Evolutionary conservation across 2,329 filamentous ascomycete species (phyloP).

Genomic region (Monosporascus sp.): DNA sequence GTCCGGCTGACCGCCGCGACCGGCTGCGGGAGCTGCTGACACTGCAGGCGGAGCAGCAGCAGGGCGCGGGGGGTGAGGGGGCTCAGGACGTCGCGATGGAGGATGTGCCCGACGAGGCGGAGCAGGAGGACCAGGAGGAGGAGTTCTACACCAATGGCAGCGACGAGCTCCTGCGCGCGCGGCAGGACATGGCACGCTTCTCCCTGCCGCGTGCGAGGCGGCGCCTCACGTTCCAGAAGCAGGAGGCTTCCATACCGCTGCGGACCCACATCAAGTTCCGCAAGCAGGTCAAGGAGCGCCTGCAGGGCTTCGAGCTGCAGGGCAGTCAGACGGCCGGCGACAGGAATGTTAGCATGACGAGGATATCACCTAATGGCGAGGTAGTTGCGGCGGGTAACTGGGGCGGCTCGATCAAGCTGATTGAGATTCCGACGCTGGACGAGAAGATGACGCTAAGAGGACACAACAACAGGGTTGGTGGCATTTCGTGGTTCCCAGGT

Average conservation of each 20-base stretch:
- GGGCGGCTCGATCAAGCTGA: constrained; percentile 81
- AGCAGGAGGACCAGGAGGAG: constrained; percentile 72
- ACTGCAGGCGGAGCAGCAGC: constrained; percentile 56
- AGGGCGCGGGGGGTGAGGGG: constrained; percentile 41
- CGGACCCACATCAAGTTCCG: constrained; percentile 89
- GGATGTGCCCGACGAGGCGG: constrained; percentile 52
- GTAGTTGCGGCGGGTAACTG: constrained; percentile 87
- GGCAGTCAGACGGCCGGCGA: constrained; percentile 92
- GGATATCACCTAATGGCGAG: constrained; percentile 82
- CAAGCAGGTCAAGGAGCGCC: constrained; percentile 77
- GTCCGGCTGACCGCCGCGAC: constrained; percentile 77
- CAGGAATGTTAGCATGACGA: constrained; percentile 82
- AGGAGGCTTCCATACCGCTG: constrained; percentile 76
- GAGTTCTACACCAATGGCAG: constrained; percentile 92
- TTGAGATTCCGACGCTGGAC: constrained; percentile 77
- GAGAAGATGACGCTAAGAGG: constrained; percentile 72
- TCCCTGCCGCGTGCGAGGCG: constrained; percentile 78
- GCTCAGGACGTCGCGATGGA: constrained; percentile 55
- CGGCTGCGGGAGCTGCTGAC: constrained; percentile 77
- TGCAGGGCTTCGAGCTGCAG: constrained; percentile 82
- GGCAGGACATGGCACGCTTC: constrained; percentile 74
- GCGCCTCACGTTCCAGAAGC: constrained; percentile 70
- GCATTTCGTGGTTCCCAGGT: constrained; percentile 83
- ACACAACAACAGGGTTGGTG: constrained; percentile 84
- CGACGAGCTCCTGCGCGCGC: constrained; percentile 66